phyloP scores from a whole-genome alignment of 73 alveolate species.

The Symbiodinium natans region DNA sequence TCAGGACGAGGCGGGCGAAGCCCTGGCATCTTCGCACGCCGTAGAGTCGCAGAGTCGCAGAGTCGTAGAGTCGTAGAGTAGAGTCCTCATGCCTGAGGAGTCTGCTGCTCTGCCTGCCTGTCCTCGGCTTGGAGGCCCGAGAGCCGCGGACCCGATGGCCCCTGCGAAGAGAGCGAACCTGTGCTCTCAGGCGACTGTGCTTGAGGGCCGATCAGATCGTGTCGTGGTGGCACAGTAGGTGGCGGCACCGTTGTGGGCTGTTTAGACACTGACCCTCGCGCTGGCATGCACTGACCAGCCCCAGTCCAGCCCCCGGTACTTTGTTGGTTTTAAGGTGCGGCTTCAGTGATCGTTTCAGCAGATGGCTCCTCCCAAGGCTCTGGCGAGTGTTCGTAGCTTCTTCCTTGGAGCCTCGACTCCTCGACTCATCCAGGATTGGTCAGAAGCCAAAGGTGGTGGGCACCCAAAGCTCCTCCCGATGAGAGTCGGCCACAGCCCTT shows the following conservation, averaged over 20 bases:
- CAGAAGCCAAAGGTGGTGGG: slow-evolving; percentile 43
- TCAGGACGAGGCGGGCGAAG: neutral
- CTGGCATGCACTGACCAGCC: too few species aligned
- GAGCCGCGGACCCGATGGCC: neutral
- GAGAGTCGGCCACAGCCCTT: slow-evolving; percentile 54
- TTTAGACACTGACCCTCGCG: too few species aligned
- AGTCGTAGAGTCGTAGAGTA: too few species aligned
- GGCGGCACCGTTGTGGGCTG: too few species aligned
- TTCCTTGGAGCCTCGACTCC: neutral
- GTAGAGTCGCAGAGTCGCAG: too few species aligned
- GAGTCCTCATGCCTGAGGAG: too few species aligned
- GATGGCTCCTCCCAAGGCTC: neutral
- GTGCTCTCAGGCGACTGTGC: neutral
- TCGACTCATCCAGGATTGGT: neutral
- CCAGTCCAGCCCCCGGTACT: too few species aligned
- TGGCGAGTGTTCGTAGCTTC: neutral
- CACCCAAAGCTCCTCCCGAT: slow-evolving; percentile 63
- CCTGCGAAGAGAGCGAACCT: too few species aligned
- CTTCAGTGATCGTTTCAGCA: neutral
- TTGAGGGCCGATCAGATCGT: neutral
- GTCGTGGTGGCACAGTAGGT: neutral
- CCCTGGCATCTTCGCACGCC: too few species aligned
- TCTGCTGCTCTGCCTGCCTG: slow-evolving; percentile 13
- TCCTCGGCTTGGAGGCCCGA: neutral
- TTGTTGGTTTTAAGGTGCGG: too few species aligned